Base-by-base conservation (phyloP, 2,329 filamentous ascomycete genomes). In the Rhytidhysteron rufulum region DNA sequence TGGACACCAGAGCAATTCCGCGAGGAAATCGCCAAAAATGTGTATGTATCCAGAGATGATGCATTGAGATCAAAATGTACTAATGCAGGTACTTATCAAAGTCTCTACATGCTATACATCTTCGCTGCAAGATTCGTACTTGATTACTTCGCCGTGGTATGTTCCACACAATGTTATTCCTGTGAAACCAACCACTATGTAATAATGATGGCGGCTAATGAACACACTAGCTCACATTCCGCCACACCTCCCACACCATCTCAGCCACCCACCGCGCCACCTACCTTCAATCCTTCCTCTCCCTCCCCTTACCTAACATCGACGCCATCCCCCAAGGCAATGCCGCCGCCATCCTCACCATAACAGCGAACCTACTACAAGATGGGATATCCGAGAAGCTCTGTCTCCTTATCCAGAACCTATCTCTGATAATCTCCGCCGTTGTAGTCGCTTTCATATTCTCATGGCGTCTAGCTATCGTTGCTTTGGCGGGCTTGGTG, bases 21-120 rank as follows among this genome's bases (percentile, higher is more conserved):
- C 31, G 48, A 59, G 4, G 55, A 69, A 16, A 68, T 79, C 19
- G 66, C 66, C 38, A 60, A 66, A 37, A 72, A 66, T 41, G 64
- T 65, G 66, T 66, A 60, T 10, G 32, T 34, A 65, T 60, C 13
- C 8, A n/a, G n/a, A n/a, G n/a, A n/a, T n/a, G n/a, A n/a, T n/a
- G n/a, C n/a, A n/a, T n/a, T n/a, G n/a, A n/a, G n/a, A 13, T 15
- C 32, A 9, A 11, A 21, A 5, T 17, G n/a, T 18, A 37, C 34
- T 31, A 22, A 36, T 19, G 17, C 9, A 17, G 22, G 18, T 34
- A 20, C 24, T 10, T 4, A 34, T 7, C 15, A 5, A 19, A 79
- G 76, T 5, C 54, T 78, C n/a, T 77, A 71, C 46, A 78, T 80
- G 44, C 62, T 81, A 11, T 80, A 79, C 50, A 64, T 82, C 2